These are phyloP conservation scores for Schoenoplectus tabernaemontani DNA, from an alignment of 202 grass and related monocot species.

Conservation along the genomic window DNA sequence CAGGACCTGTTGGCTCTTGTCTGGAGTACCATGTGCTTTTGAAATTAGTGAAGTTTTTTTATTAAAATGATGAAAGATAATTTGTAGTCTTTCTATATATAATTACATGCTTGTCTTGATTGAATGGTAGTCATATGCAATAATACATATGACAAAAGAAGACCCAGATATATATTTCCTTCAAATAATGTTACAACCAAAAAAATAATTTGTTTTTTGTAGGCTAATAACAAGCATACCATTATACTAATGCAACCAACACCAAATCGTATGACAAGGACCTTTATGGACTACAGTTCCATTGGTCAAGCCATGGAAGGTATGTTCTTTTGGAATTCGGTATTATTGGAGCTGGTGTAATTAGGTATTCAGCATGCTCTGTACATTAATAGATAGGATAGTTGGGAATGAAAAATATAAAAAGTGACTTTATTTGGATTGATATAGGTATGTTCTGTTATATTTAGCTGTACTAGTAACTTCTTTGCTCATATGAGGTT, in stretches of 20 bases:
- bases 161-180: not conserved
- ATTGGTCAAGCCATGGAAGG: conserved; percentile 77
- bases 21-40: not conserved
- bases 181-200: not conserved
- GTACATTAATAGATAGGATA: not conserved
- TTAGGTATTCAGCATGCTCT: not conserved
- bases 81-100: no score
- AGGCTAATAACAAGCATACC: conserved; percentile 62
- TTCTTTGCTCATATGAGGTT: not conserved
- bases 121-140: not conserved
- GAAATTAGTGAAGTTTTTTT: no score
- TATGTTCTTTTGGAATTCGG: conserved; percentile 6
- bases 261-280: conserved; percentile 50
- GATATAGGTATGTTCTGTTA: not conserved
- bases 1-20: not conserved
- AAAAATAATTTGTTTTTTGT: not conserved
- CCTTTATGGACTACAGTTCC: conserved; percentile 77
- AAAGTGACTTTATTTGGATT: not conserved
- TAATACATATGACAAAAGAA: not conserved
- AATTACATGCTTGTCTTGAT: not conserved
- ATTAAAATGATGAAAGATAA: no score
- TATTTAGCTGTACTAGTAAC: not conserved
- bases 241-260: conserved; percentile 75
- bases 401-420: not conserved
- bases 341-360: not conserved